Evolutionary conservation across 441 rosid genomes (phyloP).

Genomic region (Geranium incanum): DNA sequence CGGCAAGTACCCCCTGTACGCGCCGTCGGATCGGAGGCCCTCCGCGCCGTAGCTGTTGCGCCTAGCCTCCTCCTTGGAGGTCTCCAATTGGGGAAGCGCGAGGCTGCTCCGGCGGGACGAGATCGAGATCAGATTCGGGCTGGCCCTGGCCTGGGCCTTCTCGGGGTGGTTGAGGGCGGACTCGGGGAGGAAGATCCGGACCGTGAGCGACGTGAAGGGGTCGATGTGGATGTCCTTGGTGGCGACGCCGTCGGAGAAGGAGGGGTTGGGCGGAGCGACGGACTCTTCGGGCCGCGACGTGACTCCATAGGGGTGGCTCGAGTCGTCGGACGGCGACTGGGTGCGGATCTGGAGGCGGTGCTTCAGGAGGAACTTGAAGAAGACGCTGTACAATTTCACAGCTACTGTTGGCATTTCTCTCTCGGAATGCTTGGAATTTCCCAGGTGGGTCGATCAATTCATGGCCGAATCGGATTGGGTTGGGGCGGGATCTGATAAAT

Average conservation of each 20-base stretch:
- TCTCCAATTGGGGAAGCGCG: constrained; percentile 22
- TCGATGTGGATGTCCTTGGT: constrained; percentile 27
- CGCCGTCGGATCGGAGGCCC: constrained; percentile 32
- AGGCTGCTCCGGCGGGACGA: constrained; percentile 26
- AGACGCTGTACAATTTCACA: constrained; percentile 80
- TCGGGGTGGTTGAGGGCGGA: constrained; percentile 63
- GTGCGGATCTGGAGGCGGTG: constrained; percentile 77
- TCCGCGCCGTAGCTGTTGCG: constrained; percentile 49
- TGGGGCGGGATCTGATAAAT: neutral
- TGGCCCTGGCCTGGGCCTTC: constrained; percentile 7
- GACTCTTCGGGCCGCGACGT: constrained; percentile 83
- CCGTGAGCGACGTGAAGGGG: constrained; percentile 61
- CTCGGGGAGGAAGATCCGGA: constrained; percentile 85
- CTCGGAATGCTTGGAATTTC: too few species aligned
- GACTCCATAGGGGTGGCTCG: constrained; percentile 48
- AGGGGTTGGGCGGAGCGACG: constrained; percentile 61
- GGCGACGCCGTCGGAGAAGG: constrained; percentile 84
- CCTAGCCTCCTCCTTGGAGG: constrained; percentile 33
- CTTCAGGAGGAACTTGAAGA: constrained; percentile 85
- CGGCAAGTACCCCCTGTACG: constrained; percentile 67
- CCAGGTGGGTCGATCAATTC: neutral
- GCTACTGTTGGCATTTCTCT: constrained; percentile 77
- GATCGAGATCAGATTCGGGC: constrained; percentile 20
- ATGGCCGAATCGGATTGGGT: neutral
- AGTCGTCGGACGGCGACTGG: constrained; percentile 39